phyloP scores from a whole-genome alignment of 2,329 filamentous ascomycete species.

The Aspergillus viridinutans region DNA sequence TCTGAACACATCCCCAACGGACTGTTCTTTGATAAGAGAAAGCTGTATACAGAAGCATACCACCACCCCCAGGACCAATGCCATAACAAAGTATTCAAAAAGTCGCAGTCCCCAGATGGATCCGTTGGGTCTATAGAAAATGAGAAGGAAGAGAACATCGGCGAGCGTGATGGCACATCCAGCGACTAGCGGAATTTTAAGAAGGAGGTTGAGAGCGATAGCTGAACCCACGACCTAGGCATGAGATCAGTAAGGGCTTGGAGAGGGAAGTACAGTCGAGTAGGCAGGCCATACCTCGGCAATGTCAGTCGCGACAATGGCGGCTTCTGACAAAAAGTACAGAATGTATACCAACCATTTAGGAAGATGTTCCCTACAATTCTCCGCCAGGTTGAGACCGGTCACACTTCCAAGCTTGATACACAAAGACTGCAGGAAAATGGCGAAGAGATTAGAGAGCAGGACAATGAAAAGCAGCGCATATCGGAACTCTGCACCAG shows the following conservation, averaged over 20 bases:
- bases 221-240: slow-evolving; percentile 53
- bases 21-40: slow-evolving; percentile 47
- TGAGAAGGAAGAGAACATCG: slow-evolving; percentile 53
- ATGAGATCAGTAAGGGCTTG: neutral
- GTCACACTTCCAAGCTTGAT: slow-evolving; percentile 66
- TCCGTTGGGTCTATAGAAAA: slow-evolving; percentile 53
- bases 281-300: slow-evolving; percentile 52
- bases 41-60: slow-evolving; percentile 56
- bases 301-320: slow-evolving; percentile 69
- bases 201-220: slow-evolving; percentile 53
- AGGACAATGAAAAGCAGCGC: slow-evolving; percentile 46
- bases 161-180: slow-evolving; percentile 55
- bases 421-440: slow-evolving; percentile 46
- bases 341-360: slow-evolving; percentile 60
- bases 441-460: slow-evolving; percentile 47
- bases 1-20: slow-evolving; percentile 50
- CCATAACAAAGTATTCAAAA: slow-evolving; percentile 54
- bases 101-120: slow-evolving; percentile 49
- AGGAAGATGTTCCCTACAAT: slow-evolving; percentile 62
- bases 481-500: slow-evolving; percentile 43
- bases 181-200: slow-evolving; percentile 52
- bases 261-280: neutral
- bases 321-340: slow-evolving; percentile 61
- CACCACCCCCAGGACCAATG: slow-evolving; percentile 52
- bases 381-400: slow-evolving; percentile 62